phyloP scores from a whole-genome alignment of 257 asterid species.

The Solanum pimpinellifolium region DNA sequence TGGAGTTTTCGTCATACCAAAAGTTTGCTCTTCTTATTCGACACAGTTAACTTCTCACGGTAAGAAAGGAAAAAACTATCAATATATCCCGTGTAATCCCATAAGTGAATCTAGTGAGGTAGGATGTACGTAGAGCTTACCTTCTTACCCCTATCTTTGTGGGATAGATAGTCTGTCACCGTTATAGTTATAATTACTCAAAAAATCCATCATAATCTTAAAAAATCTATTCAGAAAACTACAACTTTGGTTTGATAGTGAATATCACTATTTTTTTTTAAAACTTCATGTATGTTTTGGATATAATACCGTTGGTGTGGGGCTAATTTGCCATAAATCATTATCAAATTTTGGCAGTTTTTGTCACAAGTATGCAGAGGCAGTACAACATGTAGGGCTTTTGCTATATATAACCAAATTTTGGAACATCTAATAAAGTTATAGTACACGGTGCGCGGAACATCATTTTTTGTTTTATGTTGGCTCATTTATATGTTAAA shows the following conservation, averaged over 20 bases:
- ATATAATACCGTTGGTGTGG: neutral
- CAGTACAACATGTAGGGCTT: neutral
- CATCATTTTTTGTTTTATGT: neutral
- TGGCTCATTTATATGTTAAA: neutral
- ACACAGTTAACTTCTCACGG: slow-evolving; percentile 56
- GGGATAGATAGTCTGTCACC: neutral
- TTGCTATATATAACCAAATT: neutral
- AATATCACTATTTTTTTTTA: neutral
- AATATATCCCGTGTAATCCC: neutral
- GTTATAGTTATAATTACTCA: too few species aligned
- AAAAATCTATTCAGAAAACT: neutral
- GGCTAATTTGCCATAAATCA: neutral
- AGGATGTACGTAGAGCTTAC: neutral
- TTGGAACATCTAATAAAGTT: neutral
- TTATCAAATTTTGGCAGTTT: neutral
- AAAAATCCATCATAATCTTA: neutral
- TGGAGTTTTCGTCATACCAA: slow-evolving; percentile 69
- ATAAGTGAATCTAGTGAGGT: neutral
- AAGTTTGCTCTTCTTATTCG: slow-evolving; percentile 70
- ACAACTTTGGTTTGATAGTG: neutral
- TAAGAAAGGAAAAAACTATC: slow-evolving; percentile 1
- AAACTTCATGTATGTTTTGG: neutral
- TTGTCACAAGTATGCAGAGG: neutral
- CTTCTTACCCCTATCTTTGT: neutral
- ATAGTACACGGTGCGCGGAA: neutral